Percentiles rank a stretch among this genome's conserved stretches.
Evolutionary conservation across 345 rosid genomes (phyloP).

Genomic region (Euphorbia peplus): DNA sequence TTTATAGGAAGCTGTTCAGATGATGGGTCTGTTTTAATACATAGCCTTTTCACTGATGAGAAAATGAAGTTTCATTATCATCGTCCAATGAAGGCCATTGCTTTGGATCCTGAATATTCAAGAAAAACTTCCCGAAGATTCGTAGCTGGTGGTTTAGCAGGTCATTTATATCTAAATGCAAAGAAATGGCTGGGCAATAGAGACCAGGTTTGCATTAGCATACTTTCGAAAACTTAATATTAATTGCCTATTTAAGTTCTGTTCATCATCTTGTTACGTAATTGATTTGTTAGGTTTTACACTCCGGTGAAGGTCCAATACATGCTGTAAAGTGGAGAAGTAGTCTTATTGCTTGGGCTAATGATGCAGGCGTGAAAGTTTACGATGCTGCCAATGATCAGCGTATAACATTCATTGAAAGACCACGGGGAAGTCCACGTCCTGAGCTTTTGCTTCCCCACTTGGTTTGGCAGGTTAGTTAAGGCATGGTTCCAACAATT

Average conservation of each 20-base stretch:
- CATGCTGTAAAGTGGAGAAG: slow-evolving; percentile 91
- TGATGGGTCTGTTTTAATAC: slow-evolving; percentile 89
- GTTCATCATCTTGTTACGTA: background rate
- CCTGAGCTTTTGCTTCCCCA: slow-evolving; percentile 91
- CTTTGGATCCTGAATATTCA: slow-evolving; percentile 85
- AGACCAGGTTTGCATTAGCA: slow-evolving; percentile 70
- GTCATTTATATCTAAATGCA: slow-evolving; percentile 74
- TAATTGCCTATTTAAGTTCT: background rate
- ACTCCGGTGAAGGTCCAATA: slow-evolving; percentile 98
- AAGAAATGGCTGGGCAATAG: slow-evolving; percentile 88
- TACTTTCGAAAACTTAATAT: background rate
- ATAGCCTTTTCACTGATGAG: slow-evolving; percentile 95
- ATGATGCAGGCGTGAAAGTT: slow-evolving; percentile 93
- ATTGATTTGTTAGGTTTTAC: slow-evolving; percentile 60
- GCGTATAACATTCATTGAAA: slow-evolving; percentile 91
- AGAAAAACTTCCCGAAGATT: slow-evolving; percentile 71
- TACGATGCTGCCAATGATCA: slow-evolving; percentile 89
- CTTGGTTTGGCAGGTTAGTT: slow-evolving; percentile 95
- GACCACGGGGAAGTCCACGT: slow-evolving; percentile 86
- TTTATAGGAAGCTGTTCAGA: slow-evolving; percentile 96
- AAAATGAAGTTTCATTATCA: slow-evolving; percentile 86
- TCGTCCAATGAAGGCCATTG: slow-evolving; percentile 96
- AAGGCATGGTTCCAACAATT: slow-evolving; percentile 4
- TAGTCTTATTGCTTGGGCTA: slow-evolving; percentile 98
- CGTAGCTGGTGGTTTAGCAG: slow-evolving; percentile 97